Base-by-base conservation (phyloP, 2,329 filamentous ascomycete genomes). In the Aspergillus felis region DNA sequence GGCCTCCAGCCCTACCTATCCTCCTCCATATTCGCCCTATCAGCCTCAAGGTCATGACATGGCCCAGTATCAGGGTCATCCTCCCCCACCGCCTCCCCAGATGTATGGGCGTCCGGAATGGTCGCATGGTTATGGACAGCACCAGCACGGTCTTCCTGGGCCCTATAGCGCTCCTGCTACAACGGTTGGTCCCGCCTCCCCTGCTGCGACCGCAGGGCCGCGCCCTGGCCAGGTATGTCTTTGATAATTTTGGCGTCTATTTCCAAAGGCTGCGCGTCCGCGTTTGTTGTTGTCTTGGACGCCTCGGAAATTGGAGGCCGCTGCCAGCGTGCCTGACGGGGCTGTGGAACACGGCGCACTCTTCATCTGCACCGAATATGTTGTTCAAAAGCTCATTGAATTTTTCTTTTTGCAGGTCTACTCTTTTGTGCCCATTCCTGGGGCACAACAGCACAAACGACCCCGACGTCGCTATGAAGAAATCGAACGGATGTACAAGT, bases 401-500 rank as follows among this genome's bases (percentile, higher is more conserved):
- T 61, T 66, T 7, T 7, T n/a, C n/a, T n/a, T 17, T 7, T 17
- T 80, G 74, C 66, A 97, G 84, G 93, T 99, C 44, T 97, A 97
- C 74, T 97, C 92, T 0, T 97, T 99, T 71, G 94, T 97, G 32
- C 93, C 94, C 0, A 97, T 97, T 68, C 94, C 94, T 1, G 94
- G 94, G 62, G 91, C 93, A 12, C 92, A 97, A 73, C 94, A 99
- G 74, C 93, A 97, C 75, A 99, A 99, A 81, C 87, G 94, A 57
- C 94, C 94, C 12, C 86, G 94, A 63, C 84, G 94, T 68, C 86
- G 94, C 54, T 99, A 97, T 69, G 94, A 99, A 76, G 94, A 99
- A 74, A 99, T 99, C 67, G 94, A 99, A 80, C 88, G 94, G 71
- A 97, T 99, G 94, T 97, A 99, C 82, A 97, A 97, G 77, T 99